A percentile compares a stretch with the other conserved stretches of the same genome.
These are phyloP conservation scores for Wickerhamiella slavikovae DNA, from an alignment of 805 yeast species.

Conservation along the genomic window DNA sequence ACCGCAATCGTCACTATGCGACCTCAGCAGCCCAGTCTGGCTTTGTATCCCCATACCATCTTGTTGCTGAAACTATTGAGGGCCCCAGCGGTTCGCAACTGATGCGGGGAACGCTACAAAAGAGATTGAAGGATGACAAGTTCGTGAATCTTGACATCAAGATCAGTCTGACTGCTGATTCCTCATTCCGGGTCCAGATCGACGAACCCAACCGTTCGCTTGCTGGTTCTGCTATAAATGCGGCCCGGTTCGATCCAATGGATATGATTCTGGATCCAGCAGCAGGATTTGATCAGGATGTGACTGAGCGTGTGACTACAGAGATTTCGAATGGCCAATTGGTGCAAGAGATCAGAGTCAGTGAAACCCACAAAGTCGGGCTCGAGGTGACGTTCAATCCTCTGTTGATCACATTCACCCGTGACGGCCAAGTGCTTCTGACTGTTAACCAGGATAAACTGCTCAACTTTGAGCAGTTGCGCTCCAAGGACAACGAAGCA, in stretches of 20 bases:
- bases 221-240: slow-evolving; percentile 1
- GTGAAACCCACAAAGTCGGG: slow-evolving; percentile 12
- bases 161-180: slow-evolving; percentile 35
- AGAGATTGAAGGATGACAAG: slow-evolving; percentile 18
- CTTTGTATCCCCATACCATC: slow-evolving; percentile 20
- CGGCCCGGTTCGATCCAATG: slow-evolving; percentile 8
- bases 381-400: slow-evolving; percentile 27
- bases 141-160: slow-evolving; percentile 28
- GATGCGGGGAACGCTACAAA: slow-evolving; percentile 24
- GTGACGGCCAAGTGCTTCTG: slow-evolving; percentile 28
- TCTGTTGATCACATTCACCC: slow-evolving; percentile 28
- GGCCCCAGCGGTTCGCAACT: not conserved
- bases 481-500: slow-evolving; percentile 25
- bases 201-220: slow-evolving; percentile 34
- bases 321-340: not conserved
- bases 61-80: slow-evolving; percentile 7
- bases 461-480: slow-evolving; percentile 66
- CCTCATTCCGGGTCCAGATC: slow-evolving; percentile 40
- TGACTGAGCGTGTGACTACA: not conserved
- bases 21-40: slow-evolving; percentile 22
- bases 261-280: slow-evolving; percentile 6
- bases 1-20: slow-evolving; percentile 55
- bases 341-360: not conserved
- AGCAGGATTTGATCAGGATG: not conserved
- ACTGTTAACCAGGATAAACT: slow-evolving; percentile 48